Evolutionary conservation across 2,329 filamentous ascomycete species (phyloP).

Genomic region (Paracamarosporium sp.): DNA sequence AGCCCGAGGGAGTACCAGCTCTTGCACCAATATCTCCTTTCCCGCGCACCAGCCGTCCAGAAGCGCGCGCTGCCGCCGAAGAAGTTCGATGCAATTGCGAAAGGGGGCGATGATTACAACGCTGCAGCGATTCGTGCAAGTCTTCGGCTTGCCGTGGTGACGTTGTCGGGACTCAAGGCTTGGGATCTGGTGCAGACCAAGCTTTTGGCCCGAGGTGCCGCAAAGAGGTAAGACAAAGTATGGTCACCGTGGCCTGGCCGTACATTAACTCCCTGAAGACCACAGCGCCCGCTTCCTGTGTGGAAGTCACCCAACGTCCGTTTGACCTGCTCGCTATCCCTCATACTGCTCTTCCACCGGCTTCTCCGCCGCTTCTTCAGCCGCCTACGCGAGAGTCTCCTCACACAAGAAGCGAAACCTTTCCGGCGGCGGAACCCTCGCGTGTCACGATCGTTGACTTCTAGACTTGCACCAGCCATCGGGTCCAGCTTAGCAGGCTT

Average conservation of each 20-base stretch:
- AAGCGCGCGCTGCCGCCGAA: conserved; percentile 59
- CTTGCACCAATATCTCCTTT: conserved; percentile 83
- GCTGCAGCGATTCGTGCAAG: conserved; percentile 55
- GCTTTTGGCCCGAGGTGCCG: conserved; percentile 42
- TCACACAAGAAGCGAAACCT: conserved; percentile 78
- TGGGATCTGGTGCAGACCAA: conserved; percentile 52
- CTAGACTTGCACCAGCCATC: conserved; percentile 83
- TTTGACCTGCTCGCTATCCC: conserved; percentile 81
- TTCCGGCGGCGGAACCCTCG: conserved; percentile 85
- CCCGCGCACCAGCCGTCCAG: conserved; percentile 69
- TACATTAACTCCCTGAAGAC: conserved; percentile 24
- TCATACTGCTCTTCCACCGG: conserved; percentile 86
- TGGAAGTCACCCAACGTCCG: conserved; percentile 71
- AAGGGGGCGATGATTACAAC: conserved; percentile 56
- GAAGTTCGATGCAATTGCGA: conserved; percentile 59
- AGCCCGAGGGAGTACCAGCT: conserved; percentile 86
- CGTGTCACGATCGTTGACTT: conserved; percentile 77
- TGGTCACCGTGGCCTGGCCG: too few relatives aligned
- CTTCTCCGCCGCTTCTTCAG: conserved; percentile 89
- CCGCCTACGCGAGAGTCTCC: conserved; percentile 77
- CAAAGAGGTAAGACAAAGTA: conserved; percentile 26
- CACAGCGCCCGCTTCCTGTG: conserved; percentile 47
- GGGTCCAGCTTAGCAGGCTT: conserved; percentile 88
- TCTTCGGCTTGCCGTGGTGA: conserved; percentile 52
- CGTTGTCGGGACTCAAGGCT: conserved; percentile 54